Percentiles rank a stretch among this genome's conserved stretches.
Conservation (phyloP, 176 grass and related monocot genomes). For the Carex myosuroides region DNA sequence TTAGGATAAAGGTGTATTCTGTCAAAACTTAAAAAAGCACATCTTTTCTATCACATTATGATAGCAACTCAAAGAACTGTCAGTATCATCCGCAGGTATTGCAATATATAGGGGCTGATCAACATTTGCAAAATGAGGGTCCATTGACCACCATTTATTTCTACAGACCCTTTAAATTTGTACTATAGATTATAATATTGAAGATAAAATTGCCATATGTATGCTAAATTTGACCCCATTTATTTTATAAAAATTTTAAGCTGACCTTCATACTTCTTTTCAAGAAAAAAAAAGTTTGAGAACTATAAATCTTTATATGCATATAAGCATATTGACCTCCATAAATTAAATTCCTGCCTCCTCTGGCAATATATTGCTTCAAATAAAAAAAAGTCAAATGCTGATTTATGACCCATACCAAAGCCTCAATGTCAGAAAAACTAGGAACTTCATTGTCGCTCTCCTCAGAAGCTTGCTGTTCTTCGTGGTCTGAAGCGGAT, state of each 20-base stretch:
- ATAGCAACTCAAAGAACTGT: neutral
- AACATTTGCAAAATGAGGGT: no score
- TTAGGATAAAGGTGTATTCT: neutral
- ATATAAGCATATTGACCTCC: no score
- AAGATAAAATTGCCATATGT: no score
- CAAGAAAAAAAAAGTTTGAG: no score
- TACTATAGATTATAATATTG: no score
- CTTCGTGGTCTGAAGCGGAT: constrained; percentile 13
- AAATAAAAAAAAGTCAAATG: neutral
- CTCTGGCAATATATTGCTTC: neutral
- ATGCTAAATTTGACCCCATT: no score
- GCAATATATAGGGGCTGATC: neutral
- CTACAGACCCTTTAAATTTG: no score
- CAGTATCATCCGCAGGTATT: constrained; percentile 1
- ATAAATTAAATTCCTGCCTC: no score
- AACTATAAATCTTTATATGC: no score
- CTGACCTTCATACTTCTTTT: no score
- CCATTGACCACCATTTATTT: no score
- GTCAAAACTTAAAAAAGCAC: neutral
- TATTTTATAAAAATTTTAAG: no score
- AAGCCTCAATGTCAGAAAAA: constrained; percentile 12
- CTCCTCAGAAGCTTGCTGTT: constrained; percentile 15
- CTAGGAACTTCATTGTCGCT: constrained; percentile 19
- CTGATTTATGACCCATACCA: constrained; percentile 14
- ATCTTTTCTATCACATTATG: neutral